A percentile compares a stretch with the other conserved stretches of the same genome.
phyloP scores from a whole-genome alignment of 2,329 filamentous ascomycete genomes.

The Hypomyces rosellus region DNA sequence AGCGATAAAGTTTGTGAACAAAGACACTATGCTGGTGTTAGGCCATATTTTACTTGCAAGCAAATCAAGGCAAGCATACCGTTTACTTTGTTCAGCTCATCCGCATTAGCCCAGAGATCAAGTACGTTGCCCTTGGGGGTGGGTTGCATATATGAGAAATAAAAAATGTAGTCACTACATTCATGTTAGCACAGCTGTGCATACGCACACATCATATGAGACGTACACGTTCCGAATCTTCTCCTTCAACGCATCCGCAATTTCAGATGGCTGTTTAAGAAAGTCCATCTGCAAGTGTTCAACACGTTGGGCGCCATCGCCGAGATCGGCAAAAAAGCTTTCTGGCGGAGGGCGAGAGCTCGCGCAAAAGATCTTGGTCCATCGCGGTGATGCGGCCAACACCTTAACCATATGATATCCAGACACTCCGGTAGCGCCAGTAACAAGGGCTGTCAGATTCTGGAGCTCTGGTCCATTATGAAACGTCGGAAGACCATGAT shows the following conservation, averaged over 20 bases:
- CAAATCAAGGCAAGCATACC: background rate
- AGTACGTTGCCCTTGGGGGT: background rate
- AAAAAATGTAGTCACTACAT: conserved; percentile 10
- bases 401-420: conserved; percentile 7
- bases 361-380: conserved; percentile 9
- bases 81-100: conserved; percentile 3
- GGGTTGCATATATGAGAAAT: conserved; percentile 7
- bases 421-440: conserved; percentile 12
- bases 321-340: background rate
- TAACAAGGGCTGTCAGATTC: conserved; percentile 10
- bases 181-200: too few species aligned
- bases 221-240: background rate
- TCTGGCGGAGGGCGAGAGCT: conserved; percentile 2
- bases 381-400: conserved; percentile 5
- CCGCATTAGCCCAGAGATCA: conserved; percentile 3
- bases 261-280: background rate
- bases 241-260: conserved; percentile 2
- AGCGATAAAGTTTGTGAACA: conserved; percentile 1
- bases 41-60: background rate
- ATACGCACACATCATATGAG: background rate
- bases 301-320: background rate
- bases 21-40: too few species aligned
- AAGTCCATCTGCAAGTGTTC: conserved; percentile 5
- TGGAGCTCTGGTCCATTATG: background rate
- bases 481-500: conserved; percentile 5